Conservation (phyloP, 345 rosid genomes). For the Luvunga scandens region DNA sequence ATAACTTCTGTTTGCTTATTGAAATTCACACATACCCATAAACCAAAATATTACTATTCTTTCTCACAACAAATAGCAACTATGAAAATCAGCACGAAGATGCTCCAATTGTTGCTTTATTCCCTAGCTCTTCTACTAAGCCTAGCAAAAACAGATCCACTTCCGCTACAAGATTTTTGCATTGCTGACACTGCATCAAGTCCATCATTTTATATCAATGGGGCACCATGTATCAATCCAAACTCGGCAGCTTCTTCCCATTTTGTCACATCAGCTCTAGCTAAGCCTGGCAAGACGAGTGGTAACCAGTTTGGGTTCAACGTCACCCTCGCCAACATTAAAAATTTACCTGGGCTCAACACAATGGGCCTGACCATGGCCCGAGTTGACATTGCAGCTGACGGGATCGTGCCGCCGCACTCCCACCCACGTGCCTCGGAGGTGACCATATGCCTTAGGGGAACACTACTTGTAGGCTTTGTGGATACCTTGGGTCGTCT, state of each 20-base stretch:
- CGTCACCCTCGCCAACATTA: slow-evolving; percentile 46
- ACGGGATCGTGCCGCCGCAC: slow-evolving; percentile 58
- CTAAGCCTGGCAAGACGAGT: slow-evolving; percentile 41
- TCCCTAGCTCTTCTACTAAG: slow-evolving; percentile 33
- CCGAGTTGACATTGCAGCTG: slow-evolving; percentile 40
- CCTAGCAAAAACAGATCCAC: slow-evolving; percentile 50
- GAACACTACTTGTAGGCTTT: slow-evolving; percentile 58
- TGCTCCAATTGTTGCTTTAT: slow-evolving; percentile 15
- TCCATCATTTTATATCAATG: slow-evolving; percentile 38
- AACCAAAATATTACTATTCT: neutral
- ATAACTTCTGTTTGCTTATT: slow-evolving; percentile 1
- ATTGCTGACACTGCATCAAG: slow-evolving; percentile 42
- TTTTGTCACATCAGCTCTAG: slow-evolving; percentile 59
- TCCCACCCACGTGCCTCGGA: slow-evolving; percentile 78
- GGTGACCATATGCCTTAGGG: slow-evolving; percentile 57
- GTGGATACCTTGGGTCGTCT: slow-evolving; percentile 51
- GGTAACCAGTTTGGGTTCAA: slow-evolving; percentile 50
- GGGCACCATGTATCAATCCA: slow-evolving; percentile 59
- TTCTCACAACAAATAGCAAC: neutral
- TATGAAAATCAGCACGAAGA: slow-evolving; percentile 17
- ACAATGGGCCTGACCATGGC: slow-evolving; percentile 77
- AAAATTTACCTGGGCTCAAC: slow-evolving; percentile 66
- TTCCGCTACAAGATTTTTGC: slow-evolving; percentile 77
- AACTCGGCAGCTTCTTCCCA: slow-evolving; percentile 27
- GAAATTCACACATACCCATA: slow-evolving; percentile 11